Base-by-base conservation (phyloP, 805 yeast species). In the Debaryomyces tyrocola region DNA sequence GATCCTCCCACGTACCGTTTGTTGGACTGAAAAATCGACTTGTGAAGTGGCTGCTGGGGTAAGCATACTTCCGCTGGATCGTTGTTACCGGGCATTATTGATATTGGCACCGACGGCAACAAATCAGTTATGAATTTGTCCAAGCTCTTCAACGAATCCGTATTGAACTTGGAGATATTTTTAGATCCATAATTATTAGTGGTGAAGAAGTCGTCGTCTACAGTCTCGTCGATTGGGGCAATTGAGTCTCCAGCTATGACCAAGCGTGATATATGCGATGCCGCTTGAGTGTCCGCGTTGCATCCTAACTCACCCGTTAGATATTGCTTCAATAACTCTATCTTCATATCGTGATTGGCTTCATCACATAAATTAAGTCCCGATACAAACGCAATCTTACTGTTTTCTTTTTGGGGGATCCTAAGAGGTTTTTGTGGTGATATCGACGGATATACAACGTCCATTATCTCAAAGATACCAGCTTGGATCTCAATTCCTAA, bases 11-110 rank as follows among this genome's bases (percentile, higher is more conserved):
- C 56, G 51, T 72, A 76, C 6, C 67, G 62, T 33, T 74, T 66
- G 17, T 78, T 69, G 11, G 63, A 59, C 3, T 73, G 69, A 56
- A 94, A 83, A 46, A 92, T 74, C 0, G 95, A 85, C 43, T 73
- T 73, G 61, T 92, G 97, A n/a, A 94, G 60, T 2, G 96, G 87
- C 62, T 87, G 96, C 64, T 94, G 97, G 0, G 99, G 99, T 47
- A 90, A 65, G 41, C 91, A 79, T 14, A 78, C 68, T 50, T 87
- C 95, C n/a, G 89, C 83, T 0, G 97, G 96, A 62, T 94, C 99
- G 4, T 75, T 66, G 6, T 70, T 77, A 4, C 99, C 98, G 0
- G 99, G 96, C 83, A 94, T 75, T 2, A 94, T 56, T 37, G 85
- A 79, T 6, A 91, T 82, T 0, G 96, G 86, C 14, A 90, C 65